These are phyloP conservation scores for Nicotiana knightiana DNA, from an alignment of 257 asterid genomes.

Conservation along the genomic window DNA sequence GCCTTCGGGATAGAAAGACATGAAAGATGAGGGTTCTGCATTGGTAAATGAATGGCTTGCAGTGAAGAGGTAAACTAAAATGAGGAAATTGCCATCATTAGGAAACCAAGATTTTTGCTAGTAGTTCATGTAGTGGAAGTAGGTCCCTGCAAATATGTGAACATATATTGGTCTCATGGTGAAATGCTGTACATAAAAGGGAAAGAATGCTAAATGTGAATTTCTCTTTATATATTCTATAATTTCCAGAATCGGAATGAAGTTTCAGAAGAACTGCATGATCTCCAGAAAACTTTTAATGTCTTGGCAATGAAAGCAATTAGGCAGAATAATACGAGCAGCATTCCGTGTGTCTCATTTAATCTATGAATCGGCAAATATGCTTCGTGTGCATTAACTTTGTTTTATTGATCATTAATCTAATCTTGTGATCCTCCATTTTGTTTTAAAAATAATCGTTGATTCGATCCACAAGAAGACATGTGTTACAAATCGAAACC, in stretches of 20 bases:
- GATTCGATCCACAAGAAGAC: too few species aligned
- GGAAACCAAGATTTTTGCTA: constrained; percentile 17
- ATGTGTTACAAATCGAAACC: too few species aligned
- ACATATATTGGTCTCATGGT: neutral
- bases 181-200: constrained; percentile 23
- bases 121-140: constrained; percentile 11
- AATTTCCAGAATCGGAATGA: neutral
- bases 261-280: neutral
- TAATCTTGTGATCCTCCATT: too few species aligned
- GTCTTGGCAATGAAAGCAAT: neutral
- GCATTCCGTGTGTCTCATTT: neutral
- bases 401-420: too few species aligned
- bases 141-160: constrained; percentile 14
- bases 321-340: neutral
- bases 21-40: neutral
- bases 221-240: constrained; percentile 17
- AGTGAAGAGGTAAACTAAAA: neutral
- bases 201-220: constrained; percentile 7
- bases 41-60: neutral
- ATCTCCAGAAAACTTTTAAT: neutral
- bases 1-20: neutral
- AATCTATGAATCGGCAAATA: too few species aligned
- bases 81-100: neutral
- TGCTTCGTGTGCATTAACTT: too few species aligned
- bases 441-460: too few species aligned